Conservation (phyloP, 2,329 filamentous ascomycete species). For the Trichoderma pleuroti region DNA sequence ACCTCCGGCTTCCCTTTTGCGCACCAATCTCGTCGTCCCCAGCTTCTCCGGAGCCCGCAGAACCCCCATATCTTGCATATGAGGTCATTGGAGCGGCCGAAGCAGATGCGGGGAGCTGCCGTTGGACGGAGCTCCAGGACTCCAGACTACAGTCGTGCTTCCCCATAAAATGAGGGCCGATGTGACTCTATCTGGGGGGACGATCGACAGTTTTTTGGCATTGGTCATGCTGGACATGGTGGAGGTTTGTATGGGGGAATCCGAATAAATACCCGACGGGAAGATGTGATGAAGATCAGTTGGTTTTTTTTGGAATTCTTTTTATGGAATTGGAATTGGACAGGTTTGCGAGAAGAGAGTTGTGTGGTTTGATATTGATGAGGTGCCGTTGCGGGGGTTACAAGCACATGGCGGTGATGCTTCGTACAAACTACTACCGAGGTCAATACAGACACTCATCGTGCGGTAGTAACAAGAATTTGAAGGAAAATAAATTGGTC, state of each 20-base stretch:
- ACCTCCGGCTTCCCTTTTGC: background rate
- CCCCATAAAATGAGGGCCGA: conserved; percentile 14
- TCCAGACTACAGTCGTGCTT: background rate
- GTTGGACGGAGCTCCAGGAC: background rate
- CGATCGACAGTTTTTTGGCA: conserved; percentile 12
- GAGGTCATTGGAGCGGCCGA: conserved; percentile 11
- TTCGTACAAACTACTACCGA: background rate
- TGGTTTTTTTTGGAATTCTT: background rate
- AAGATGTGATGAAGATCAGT: conserved; percentile 1
- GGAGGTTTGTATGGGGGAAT: background rate
- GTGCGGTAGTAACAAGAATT: background rate
- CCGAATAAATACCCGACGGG: conserved; percentile 18
- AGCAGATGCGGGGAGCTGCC: conserved; percentile 10
- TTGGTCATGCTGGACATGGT: background rate
- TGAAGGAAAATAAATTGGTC: rapidly evolving
- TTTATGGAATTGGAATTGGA: background rate
- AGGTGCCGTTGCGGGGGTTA: background rate
- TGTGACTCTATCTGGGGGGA: conserved; percentile 1
- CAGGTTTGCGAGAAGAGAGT: background rate
- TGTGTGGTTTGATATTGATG: background rate
- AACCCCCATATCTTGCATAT: background rate
- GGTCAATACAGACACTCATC: background rate
- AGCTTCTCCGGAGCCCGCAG: background rate
- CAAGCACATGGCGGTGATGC: background rate
- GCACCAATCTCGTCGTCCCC: conserved; percentile 9